A percentile compares a stretch with the other conserved stretches of the same genome.
These are phyloP conservation scores for Ophiosphaerella herpotricha DNA, from an alignment of 2,329 filamentous ascomycete species.

Conservation along the genomic window DNA sequence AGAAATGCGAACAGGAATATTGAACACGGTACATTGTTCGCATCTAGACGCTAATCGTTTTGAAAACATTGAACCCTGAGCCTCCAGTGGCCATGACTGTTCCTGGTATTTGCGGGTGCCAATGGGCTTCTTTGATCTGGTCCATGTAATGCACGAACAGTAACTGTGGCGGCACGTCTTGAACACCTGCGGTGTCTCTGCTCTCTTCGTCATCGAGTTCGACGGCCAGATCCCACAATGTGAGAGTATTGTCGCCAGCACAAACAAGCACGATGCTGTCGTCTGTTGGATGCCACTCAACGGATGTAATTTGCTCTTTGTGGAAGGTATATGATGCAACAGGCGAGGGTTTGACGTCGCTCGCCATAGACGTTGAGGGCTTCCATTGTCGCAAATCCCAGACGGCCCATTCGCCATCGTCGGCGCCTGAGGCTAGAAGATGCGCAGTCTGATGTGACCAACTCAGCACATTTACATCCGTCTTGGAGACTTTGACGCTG, in stretches of 20 bases:
- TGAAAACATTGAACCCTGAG: constrained; percentile 69
- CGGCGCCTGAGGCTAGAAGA: constrained; percentile 87
- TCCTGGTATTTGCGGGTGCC: constrained; percentile 95
- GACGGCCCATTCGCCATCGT: constrained; percentile 91
- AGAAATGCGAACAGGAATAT: not conserved
- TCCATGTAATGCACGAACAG: constrained; percentile 97
- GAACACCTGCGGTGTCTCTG: constrained; percentile 81
- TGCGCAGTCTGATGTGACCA: constrained; percentile 91
- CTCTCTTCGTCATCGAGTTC: constrained; percentile 97
- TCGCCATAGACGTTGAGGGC: constrained; percentile 57
- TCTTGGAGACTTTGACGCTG: constrained; percentile 78
- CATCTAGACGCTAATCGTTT: constrained; percentile 47
- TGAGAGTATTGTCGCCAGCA: constrained; percentile 90
- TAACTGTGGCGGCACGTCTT: constrained; percentile 90
- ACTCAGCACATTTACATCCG: constrained; percentile 94
- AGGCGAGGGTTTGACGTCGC: constrained; percentile 66
- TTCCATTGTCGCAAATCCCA: constrained; percentile 99
- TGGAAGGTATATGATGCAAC: constrained; percentile 96
- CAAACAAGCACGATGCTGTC: constrained; percentile 94
- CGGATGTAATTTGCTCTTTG: constrained; percentile 91
- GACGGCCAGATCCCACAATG: constrained; percentile 94
- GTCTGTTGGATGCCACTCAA: constrained; percentile 97
- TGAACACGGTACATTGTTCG: not conserved
- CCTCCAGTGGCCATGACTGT: constrained; percentile 87
- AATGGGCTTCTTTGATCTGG: constrained; percentile 93